Evolutionary conservation across 192 early-diverging fungal species (phyloP), one percentile per base, ranked within the genome.

Genomic region (Pilobolus umbonatus): DNA sequence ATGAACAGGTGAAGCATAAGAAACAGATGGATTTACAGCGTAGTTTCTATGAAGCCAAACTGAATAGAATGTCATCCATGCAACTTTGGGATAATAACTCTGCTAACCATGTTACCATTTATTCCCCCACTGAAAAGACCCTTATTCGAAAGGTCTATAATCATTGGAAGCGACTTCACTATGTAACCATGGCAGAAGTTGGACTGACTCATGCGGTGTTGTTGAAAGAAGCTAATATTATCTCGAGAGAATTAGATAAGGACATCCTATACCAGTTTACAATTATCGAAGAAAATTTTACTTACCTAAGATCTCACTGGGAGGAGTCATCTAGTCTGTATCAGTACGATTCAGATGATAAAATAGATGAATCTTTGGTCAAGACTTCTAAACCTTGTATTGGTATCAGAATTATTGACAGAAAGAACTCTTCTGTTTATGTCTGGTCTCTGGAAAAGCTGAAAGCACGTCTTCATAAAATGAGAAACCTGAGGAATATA

Each of bases 171-270:
- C 65, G 63, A 6, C 67, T 80, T 49, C 75, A 81, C 42, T 70
- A 75, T 44, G 78, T 86, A 4, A 65, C 72, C 12, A 80, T 88
- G 56, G 84, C 84, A 5, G 83, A 87, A 56, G 69, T 68, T 6
- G 83, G 88, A 57, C 62, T 89, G 35, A 82, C 78, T 22, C 78
- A 87, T 54, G 84, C 84, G 0, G 70, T 80, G 3, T 60, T 85
- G 17, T 68, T 97, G 39, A 95, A 95, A 68, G 90, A 95, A 61
- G 94, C 90, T 48, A 97, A 95, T 60, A 79, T 95, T 12, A 89
- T 90, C 29, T 77, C 86, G 64, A 81, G 83, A 26, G 94, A 97
- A 66, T 74, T 95, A 25, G 76, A 72, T 6, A 91, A 88, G 47
- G 71, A 88, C 22, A 85, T 90, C 3, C 67, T 85, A 1, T 97